These are phyloP conservation scores for Backusella parvicylindrica DNA, from an alignment of 192 early-diverging fungal genomes.

Conservation along the genomic window DNA sequence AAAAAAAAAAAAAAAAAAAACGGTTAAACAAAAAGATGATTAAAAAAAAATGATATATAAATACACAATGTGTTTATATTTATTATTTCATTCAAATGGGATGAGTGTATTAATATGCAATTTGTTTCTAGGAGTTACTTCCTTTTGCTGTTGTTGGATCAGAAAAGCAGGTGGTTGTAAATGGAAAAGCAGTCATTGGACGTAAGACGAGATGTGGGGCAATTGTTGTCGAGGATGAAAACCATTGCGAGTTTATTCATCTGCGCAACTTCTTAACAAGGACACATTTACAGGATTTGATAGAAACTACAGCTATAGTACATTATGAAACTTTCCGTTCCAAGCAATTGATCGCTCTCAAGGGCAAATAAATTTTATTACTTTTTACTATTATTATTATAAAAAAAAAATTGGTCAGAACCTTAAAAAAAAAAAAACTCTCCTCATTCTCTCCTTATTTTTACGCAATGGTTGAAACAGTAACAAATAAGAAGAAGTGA, in stretches of 20 bases:
- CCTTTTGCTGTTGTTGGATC: conserved; percentile 95
- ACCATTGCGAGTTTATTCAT: conserved; percentile 92
- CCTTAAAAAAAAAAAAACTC: neutral
- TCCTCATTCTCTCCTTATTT: neutral
- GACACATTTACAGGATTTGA: conserved; percentile 94
- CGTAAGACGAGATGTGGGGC: conserved; percentile 84
- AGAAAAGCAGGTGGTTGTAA: conserved; percentile 80
- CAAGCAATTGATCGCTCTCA: conserved; percentile 48
- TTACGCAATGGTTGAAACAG: neutral
- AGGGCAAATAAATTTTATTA: neutral
- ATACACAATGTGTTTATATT: neutral
- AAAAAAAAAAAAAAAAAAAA: neutral
- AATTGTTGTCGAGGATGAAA: conserved; percentile 82
- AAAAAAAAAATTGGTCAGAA: neutral
- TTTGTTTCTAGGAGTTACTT: conserved; percentile 59
- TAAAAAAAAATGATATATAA: neutral
- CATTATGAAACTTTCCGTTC: conserved; percentile 97
- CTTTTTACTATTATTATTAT: neutral
- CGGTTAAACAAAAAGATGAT: neutral
- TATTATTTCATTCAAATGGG: neutral
- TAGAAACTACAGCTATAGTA: conserved; percentile 89
- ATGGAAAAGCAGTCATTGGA: conserved; percentile 86
- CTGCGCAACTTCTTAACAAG: conserved; percentile 86
- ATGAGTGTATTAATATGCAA: neutral
- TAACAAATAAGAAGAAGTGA: neutral